These are phyloP conservation scores for Petunia secreta DNA, from an alignment of 257 asterid genomes.

Conservation along the genomic window DNA sequence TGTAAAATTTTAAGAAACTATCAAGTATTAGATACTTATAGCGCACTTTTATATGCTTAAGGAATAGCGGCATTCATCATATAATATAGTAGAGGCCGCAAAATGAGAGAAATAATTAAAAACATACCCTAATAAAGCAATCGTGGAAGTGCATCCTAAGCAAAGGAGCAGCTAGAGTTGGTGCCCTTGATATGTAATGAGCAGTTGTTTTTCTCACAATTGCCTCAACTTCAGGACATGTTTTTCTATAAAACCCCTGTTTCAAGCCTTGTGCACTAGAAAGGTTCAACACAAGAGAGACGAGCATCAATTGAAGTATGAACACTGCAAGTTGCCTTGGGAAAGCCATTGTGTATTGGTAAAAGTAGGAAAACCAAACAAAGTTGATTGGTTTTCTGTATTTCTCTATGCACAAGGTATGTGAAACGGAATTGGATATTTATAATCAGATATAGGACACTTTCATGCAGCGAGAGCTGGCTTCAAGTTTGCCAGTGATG, in stretches of 20 bases:
- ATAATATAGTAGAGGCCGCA: not conserved
- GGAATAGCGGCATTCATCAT: not conserved
- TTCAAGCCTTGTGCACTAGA: constrained; percentile 44
- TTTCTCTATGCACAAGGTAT: not conserved
- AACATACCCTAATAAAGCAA: constrained; percentile 68
- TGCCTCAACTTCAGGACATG: constrained; percentile 53
- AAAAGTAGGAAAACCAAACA: not conserved
- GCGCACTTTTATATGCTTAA: not conserved
- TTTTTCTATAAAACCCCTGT: constrained; percentile 40
- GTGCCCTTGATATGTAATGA: constrained; percentile 40
- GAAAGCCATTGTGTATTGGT: constrained; percentile 42
- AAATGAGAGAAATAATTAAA: not conserved
- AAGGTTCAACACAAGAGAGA: constrained; percentile 28
- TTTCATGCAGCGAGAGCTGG: not conserved
- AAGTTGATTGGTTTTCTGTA: not conserved
- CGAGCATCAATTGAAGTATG: constrained; percentile 25
- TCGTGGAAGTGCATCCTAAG: constrained; percentile 83
- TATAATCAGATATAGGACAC: not conserved
- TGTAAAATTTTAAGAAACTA: too few species aligned
- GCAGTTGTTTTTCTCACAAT: constrained; percentile 51
- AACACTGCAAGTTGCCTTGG: constrained; percentile 25
- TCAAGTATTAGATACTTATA: too few species aligned
- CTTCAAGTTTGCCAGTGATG: not conserved
- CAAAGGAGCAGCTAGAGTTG: constrained; percentile 60
- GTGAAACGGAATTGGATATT: not conserved